A percentile compares a stretch with the other conserved stretches of the same genome.
These are phyloP conservation scores for Colletotrichum lindemuthianum DNA, from an alignment of 2,329 filamentous ascomycete genomes.

Conservation along the genomic window DNA sequence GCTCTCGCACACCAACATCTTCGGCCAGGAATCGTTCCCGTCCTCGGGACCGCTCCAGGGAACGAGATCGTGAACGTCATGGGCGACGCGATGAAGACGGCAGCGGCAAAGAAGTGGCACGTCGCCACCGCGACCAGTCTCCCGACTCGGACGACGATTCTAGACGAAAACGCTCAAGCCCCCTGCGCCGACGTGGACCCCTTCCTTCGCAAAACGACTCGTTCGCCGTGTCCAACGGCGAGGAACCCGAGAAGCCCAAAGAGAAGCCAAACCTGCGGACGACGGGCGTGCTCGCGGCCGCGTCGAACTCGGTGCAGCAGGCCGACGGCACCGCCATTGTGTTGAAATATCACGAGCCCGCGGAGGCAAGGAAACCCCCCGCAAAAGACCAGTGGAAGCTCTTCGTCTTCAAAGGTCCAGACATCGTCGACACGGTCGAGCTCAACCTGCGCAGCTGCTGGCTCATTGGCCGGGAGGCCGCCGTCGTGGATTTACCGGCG, in stretches of 20 bases:
- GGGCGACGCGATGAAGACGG: slow-evolving; percentile 36
- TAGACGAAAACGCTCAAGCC: slow-evolving; percentile 40
- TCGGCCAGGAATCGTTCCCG: slow-evolving; percentile 22
- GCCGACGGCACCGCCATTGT: slow-evolving; percentile 78
- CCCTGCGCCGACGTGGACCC: slow-evolving; percentile 54
- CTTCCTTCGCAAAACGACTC: slow-evolving; percentile 69
- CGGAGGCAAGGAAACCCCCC: slow-evolving; percentile 90
- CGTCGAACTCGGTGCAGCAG: slow-evolving; percentile 81
- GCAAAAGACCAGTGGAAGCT: slow-evolving; percentile 84
- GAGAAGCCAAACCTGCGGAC: slow-evolving; percentile 88
- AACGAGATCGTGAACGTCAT: slow-evolving; percentile 40
- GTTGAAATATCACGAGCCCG: slow-evolving; percentile 95
- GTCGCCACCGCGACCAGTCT: slow-evolving; percentile 19
- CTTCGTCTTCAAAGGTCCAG: slow-evolving; percentile 88
- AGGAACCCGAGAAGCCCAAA: slow-evolving; percentile 69
- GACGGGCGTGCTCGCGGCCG: slow-evolving; percentile 86
- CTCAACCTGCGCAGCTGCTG: slow-evolving; percentile 84
- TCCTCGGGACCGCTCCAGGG: slow-evolving; percentile 35
- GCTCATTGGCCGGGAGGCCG: slow-evolving; percentile 83
- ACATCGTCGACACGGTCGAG: slow-evolving; percentile 84
- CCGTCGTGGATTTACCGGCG: slow-evolving; percentile 83
- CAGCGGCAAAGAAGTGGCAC: slow-evolving; percentile 27
- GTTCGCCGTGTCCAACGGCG: slow-evolving; percentile 65
- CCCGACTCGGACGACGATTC: slow-evolving; percentile 45
- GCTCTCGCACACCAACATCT: slow-evolving; percentile 30